Evolutionary conservation across 2,329 filamentous ascomycete genomes (phyloP).

Genomic region (Laburnicola sp.): DNA sequence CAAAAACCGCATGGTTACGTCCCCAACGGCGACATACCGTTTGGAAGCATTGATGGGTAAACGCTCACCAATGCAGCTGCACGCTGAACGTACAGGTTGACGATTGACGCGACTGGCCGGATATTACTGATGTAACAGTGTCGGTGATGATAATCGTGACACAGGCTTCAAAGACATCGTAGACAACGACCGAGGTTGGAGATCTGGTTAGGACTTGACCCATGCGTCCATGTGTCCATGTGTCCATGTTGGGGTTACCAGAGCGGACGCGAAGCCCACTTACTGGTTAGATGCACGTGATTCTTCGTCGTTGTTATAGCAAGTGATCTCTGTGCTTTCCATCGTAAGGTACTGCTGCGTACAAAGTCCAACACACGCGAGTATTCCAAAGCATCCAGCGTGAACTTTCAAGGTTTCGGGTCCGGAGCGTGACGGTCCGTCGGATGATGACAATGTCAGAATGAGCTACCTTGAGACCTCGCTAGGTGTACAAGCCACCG

Average conservation of each 20-base stretch:
- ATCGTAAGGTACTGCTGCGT: slow-evolving; percentile 26
- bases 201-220: slow-evolving; percentile 40
- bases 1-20: slow-evolving; percentile 77
- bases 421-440: slow-evolving; percentile 46
- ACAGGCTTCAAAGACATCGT: slow-evolving; percentile 51
- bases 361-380: slow-evolving; percentile 31
- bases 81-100: slow-evolving; percentile 59
- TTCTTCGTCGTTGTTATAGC: slow-evolving; percentile 42
- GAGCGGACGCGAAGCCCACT: not conserved
- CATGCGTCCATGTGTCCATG: too few relatives aligned
- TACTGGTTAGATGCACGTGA: slow-evolving; percentile 50
- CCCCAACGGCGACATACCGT: slow-evolving; percentile 25
- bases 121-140: slow-evolving; percentile 54
- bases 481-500: slow-evolving; percentile 54
- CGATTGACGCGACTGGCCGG: slow-evolving; percentile 69
- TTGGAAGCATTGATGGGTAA: slow-evolving; percentile 47
- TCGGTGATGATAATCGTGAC: slow-evolving; percentile 53
- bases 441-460: slow-evolving; percentile 32
- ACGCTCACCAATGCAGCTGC: slow-evolving; percentile 61
- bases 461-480: slow-evolving; percentile 53
- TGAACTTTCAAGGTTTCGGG: slow-evolving; percentile 25
- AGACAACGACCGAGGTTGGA: slow-evolving; percentile 49
- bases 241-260: slow-evolving; percentile 47
- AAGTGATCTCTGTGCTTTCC: slow-evolving; percentile 13
- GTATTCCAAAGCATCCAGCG: slow-evolving; percentile 8